Base-by-base conservation (phyloP, 495 filamentous ascomycete genomes). In the Terfezia claveryi region DNA sequence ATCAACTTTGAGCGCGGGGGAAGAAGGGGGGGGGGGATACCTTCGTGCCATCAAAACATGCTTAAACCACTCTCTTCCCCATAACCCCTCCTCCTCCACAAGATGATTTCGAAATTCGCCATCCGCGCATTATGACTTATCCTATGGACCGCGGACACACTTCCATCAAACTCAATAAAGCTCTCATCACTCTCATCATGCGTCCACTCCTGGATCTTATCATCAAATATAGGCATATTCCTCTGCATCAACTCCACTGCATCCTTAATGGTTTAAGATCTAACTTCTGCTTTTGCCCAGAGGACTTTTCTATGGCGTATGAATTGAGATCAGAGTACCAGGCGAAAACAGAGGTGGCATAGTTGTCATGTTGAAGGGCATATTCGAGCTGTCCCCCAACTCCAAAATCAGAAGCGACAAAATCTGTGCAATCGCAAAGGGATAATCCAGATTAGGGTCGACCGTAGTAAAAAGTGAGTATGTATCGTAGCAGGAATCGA, bases 21-120 rank as follows among this genome's bases (percentile, higher is more conserved):
- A 8, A 20, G 32, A n/a, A n/a, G n/a, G n/a, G n/a, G 20, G 37
- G 36, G 46, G 36, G 53, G 67, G 67, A 54, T 61, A 73, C 82
- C 64, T 86, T 77, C 12, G 91, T 0, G 80, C 87, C 61, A 85
- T 91, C 52, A 98, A 59, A 61, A 94, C 76, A 69, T 98, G 92
- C 66, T 91, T 94, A 73, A 86, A 98, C 70, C 95, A 92, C 23
- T 83, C 83, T 57, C 91, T 79, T 63, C 85, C 84, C 36, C 86
- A 87, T 75, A 92, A 80, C 50, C 89, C 87, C 38, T 75, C 75
- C 55, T 84, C 61, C 67, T 96, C 91, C 49, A 95, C 68, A 50
- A 98, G 66, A 68, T 86, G 71, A 4, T 80, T 62, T 98, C 91
- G 63, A 96, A 93, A 52, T 71, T 72, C 10, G 78, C 78, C 80